Evolutionary conservation across 768 basidiomycete genomes (phyloP).

Genomic region (Psilocybe azurescens): DNA sequence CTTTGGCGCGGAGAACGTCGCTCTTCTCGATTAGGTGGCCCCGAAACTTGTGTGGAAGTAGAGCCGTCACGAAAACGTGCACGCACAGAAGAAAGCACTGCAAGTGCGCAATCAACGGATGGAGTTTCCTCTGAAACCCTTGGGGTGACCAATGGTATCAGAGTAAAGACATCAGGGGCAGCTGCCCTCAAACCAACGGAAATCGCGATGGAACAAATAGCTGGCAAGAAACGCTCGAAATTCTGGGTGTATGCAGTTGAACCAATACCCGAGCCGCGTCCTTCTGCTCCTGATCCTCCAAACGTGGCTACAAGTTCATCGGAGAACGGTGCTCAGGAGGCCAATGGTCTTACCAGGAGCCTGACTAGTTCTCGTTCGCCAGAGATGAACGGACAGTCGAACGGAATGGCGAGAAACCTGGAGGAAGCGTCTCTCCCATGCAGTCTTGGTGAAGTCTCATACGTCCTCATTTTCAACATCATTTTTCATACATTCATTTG

Average conservation of each 20-base stretch:
- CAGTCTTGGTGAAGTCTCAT: constrained; percentile 29
- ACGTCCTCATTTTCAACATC: neutral
- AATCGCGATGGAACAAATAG: constrained; percentile 74
- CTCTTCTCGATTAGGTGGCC: constrained; percentile 67
- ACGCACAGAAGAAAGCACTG: constrained; percentile 76
- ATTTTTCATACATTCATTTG: constrained; percentile 24
- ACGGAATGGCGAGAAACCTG: constrained; percentile 26
- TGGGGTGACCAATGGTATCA: constrained; percentile 41
- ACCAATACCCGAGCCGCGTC: constrained; percentile 48
- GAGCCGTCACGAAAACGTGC: constrained; percentile 68
- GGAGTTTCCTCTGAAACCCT: constrained; percentile 36
- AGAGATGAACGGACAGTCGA: constrained; percentile 14
- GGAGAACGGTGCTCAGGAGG: constrained; percentile 8
- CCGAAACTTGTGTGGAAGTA: constrained; percentile 56
- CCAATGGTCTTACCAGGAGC: constrained; percentile 13
- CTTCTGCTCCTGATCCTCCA: constrained; percentile 20
- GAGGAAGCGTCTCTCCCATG: constrained; percentile 49
- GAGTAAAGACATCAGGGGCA: constrained; percentile 59
- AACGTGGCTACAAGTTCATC: constrained; percentile 18
- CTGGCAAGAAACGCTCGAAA: constrained; percentile 84
- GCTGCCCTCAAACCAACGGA: constrained; percentile 76
- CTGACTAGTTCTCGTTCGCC: constrained; percentile 5
- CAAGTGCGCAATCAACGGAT: constrained; percentile 59
- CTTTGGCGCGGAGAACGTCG: constrained; percentile 79
- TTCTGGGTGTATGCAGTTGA: constrained; percentile 92